Base-by-base conservation (phyloP, 2,329 filamentous ascomycete species). In the Ophiostoma australiae region DNA sequence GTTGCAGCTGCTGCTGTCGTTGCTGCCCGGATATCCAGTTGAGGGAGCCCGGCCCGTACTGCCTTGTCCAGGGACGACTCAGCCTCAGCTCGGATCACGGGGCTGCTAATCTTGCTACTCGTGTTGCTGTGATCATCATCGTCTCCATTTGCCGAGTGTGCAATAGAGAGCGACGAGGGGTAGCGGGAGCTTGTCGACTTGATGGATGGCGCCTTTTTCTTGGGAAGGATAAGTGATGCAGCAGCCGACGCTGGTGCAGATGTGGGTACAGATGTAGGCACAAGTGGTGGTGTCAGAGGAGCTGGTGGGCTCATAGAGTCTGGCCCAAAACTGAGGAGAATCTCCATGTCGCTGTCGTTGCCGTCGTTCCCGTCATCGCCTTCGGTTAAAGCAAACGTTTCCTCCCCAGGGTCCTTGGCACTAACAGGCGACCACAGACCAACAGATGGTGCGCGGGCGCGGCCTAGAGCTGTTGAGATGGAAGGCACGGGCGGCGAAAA, bases 391-490 rank as follows among this genome's bases (percentile, higher is more conserved):
- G 52, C 15, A 61, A 71, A 66, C 5, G 11, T 52, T 17, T 71
- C 70, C 27, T 83, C 80, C 27, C 83, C 80, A 10, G 84, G 81
- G 35, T 80, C 78, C 8, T 70, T 63, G 68, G 39, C 72, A 72
- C 58, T 76, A 75, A 69, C 74, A 76, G 83, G 82, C 27, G 80
- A 81, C 84, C 85, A 85, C 13, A 86, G 78, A 2, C 83, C 82
- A 8, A 83, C 77, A 7, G 84, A 83, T 31, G 82, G 75, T 1
- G 81, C 80, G 3, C 81, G 82, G 5, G 79, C 78, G 1, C 77
- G 73, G 1, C 74, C 70, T 8, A 77, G 69, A 70, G 71, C 73
- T 23, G 75, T 71, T 31, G 75, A 71, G 69, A 74, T 71, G 10
- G 65, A 55, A 1, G 68, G 31, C 6, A 55, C 13, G 4, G 70